phyloP scores from a whole-genome alignment of 2,329 filamentous ascomycete genomes.

The Ascochyta koolunga region DNA sequence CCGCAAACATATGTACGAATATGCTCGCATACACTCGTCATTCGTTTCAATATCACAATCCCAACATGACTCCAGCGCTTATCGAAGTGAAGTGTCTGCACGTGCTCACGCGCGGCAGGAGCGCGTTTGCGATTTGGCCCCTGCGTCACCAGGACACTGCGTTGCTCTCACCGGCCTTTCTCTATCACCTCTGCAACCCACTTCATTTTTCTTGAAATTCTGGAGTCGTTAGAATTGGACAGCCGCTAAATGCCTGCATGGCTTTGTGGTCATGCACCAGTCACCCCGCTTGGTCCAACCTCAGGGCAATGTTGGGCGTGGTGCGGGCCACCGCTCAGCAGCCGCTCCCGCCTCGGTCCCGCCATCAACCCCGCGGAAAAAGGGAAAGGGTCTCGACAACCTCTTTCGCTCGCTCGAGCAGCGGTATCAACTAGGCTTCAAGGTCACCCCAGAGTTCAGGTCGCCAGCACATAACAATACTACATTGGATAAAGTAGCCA shows the following conservation, averaged over 20 bases:
- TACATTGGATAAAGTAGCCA: slow-evolving; percentile 20
- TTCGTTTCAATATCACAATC: no score
- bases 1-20: background rate
- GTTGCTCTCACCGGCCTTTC: slow-evolving; percentile 14
- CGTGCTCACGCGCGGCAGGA: slow-evolving; percentile 8
- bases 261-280: slow-evolving; percentile 12
- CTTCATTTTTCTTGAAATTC: background rate
- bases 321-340: slow-evolving; percentile 7
- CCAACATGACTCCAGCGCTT: background rate
- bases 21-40: background rate
- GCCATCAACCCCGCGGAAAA: slow-evolving; percentile 18
- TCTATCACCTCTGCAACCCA: background rate
- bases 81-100: background rate
- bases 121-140: slow-evolving; percentile 8
- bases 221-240: background rate
- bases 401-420: slow-evolving; percentile 29
- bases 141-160: slow-evolving; percentile 15
- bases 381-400: slow-evolving; percentile 22
- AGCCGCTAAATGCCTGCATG: slow-evolving; percentile 1
- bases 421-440: slow-evolving; percentile 30
- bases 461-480: slow-evolving; percentile 26
- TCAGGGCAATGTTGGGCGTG: background rate
- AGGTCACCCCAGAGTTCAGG: slow-evolving; percentile 17
- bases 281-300: slow-evolving; percentile 6
- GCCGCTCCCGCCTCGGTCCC: slow-evolving; percentile 21